Evolutionary conservation across 768 basidiomycete species (phyloP).

Genomic region (Hebeloma cylindrosporum): DNA sequence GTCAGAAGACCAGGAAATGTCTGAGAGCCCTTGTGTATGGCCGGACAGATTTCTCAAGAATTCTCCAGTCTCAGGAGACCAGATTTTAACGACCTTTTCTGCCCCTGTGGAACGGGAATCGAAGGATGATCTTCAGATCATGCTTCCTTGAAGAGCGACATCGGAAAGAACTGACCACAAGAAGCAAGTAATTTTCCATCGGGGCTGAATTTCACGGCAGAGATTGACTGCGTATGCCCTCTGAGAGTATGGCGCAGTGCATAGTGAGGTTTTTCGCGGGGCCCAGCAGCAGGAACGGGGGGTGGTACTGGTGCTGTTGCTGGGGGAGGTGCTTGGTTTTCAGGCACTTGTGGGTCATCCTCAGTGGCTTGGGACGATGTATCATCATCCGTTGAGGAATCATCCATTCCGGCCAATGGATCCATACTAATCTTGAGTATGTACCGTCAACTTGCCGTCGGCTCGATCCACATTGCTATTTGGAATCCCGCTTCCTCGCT

Average conservation of each 20-base stretch:
- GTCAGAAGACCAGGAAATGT: constrained; percentile 87
- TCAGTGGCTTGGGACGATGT: constrained; percentile 83
- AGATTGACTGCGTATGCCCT: constrained; percentile 83
- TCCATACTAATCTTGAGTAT: constrained; percentile 32
- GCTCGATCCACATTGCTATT: too few species aligned
- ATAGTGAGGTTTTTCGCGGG: constrained; percentile 65
- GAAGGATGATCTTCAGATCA: constrained; percentile 17
- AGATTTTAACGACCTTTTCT: constrained; percentile 77
- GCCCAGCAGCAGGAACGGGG: constrained; percentile 27
- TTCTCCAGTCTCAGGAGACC: constrained; percentile 79
- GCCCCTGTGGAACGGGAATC: constrained; percentile 47
- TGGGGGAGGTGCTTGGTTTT: constrained; percentile 42
- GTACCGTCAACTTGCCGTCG: background rate
- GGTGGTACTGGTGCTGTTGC: constrained; percentile 30
- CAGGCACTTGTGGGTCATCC: constrained; percentile 78
- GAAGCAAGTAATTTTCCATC: constrained; percentile 85
- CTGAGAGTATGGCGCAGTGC: constrained; percentile 62
- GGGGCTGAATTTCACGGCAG: constrained; percentile 89
- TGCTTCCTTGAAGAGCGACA: constrained; percentile 8
- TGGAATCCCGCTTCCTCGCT: too few species aligned
- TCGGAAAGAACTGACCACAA: constrained; percentile 61
- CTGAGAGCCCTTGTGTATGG: constrained; percentile 82
- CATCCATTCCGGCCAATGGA: constrained; percentile 47
- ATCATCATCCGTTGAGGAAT: constrained; percentile 57
- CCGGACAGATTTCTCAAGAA: constrained; percentile 73